Conservation (phyloP, 192 early-diverging fungal genomes). For the Podila horticola region DNA sequence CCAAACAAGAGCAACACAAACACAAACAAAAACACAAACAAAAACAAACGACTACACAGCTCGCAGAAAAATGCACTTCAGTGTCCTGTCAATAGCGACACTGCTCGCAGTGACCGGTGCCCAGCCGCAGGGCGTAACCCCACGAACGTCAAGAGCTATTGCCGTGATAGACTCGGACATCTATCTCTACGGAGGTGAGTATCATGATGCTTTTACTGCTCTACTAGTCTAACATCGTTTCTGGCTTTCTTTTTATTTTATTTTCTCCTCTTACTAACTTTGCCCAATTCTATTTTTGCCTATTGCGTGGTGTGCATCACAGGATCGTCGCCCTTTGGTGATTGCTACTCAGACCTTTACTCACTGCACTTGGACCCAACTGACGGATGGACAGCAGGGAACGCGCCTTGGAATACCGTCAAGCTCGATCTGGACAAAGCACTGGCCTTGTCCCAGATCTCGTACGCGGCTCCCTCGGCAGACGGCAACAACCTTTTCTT, state of each 20-base stretch:
- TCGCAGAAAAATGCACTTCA: not conserved
- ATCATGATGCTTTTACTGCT: no score
- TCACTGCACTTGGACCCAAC: conserved; percentile 29
- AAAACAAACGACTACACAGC: not conserved
- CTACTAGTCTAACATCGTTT: no score
- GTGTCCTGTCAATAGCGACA: conserved; percentile 3
- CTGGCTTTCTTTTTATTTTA: not conserved
- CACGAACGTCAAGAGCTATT: conserved; percentile 32
- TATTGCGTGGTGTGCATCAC: no score
- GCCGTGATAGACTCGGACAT: conserved; percentile 25
- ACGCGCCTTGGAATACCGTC: conserved; percentile 21
- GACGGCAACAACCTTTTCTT: conserved; percentile 29
- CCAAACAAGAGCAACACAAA: not conserved
- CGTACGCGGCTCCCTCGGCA: conserved; percentile 27
- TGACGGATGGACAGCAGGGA: conserved; percentile 24
- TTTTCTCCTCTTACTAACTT: not conserved
- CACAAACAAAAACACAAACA: not conserved
- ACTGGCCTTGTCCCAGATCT: conserved; percentile 1
- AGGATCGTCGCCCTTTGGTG: conserved; percentile 28
- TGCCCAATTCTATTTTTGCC: not conserved
- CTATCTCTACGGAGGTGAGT: conserved; percentile 45
- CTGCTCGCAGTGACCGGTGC: conserved; percentile 22
- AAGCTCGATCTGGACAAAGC: not conserved
- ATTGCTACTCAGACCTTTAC: conserved; percentile 39
- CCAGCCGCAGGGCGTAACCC: conserved; percentile 21